Evolutionary conservation across 2,329 filamentous ascomycete genomes (phyloP), one percentile per base, ranked within the genome.

Genomic region (Decorospora gaudefroyi): DNA sequence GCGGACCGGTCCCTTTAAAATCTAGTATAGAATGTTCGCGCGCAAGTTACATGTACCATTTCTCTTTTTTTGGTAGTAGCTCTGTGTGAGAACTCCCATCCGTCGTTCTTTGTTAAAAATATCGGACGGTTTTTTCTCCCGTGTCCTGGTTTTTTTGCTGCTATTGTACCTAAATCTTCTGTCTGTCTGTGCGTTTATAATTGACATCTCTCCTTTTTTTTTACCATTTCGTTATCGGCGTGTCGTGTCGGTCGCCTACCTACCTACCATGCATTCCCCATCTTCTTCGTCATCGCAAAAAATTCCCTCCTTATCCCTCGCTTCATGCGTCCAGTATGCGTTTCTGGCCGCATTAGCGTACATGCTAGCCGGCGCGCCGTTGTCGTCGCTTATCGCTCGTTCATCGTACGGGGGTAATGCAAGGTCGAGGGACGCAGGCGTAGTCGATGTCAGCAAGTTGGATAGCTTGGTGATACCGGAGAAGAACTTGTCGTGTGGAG

Each of bases 401-500:
- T 22, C 36, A 5, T 31, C 30, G 13, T 21, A 21, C 9, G 10
- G 16, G 8, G 11, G 35, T 5, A 15, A 3, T 26, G 17, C 30
- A 16, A 27, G n/a, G 12, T 7, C 29, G 30, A 30, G 38, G 31
- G 23, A 27, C 27, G 12, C 31, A 37, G n/a, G 21, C 30, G 28
- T 22, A 9, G 19, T 37, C 29, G 28, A 39, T 29, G 59, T 59
- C 33, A 61, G 66, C 18, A 71, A 71, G 40, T 49, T 62, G 22
- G 61, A 72, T 21, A 53, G 59, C 9, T 45, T 78, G 21, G 70
- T 74, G 4, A 64, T 73, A 32, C 74, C 74, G 2, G 65, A 70
- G 11, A 45, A 48, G 15, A 59, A 64, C n/a, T 44, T 77, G 18
- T 36, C 50, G 25, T 78, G 75, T 54, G 46, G 53, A 5, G 50